Evolutionary conservation across 83 land plant genomes (phyloP).

Genomic region (Isoetes engelmannii): DNA sequence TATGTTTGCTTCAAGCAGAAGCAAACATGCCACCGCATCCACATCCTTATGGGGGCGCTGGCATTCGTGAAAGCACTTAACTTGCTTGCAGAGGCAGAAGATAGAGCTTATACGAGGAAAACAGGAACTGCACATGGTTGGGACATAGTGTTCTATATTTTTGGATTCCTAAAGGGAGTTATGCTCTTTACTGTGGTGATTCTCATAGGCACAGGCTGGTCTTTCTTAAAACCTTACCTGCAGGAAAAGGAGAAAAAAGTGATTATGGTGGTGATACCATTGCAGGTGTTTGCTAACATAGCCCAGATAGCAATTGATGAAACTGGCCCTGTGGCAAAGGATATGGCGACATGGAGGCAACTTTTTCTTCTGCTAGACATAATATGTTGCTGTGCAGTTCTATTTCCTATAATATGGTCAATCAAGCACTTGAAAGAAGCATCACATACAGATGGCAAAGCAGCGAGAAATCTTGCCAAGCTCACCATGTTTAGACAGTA

Average conservation of each 20-base stretch:
- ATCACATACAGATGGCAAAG: constrained; percentile 89
- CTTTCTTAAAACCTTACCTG: constrained; percentile 13
- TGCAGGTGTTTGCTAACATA: constrained; percentile 14
- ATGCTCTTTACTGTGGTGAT: constrained; percentile 18
- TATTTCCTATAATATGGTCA: constrained; percentile 95
- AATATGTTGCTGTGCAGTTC: constrained; percentile 80
- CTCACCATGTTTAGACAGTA: constrained; percentile 78
- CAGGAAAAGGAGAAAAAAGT: constrained; percentile 15
- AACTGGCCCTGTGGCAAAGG: constrained; percentile 53
- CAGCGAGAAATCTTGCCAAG: constrained; percentile 77
- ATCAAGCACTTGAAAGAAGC: constrained; percentile 72
- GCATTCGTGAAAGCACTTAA: constrained; percentile 48
- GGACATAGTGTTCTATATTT: constrained; percentile 6
- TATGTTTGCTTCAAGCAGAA: constrained; percentile 32
- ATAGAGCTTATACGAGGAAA: constrained; percentile 27
- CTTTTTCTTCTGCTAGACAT: constrained; percentile 69
- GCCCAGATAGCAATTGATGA: constrained; percentile 5
- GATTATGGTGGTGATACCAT: constrained; percentile 10
- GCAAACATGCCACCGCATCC: constrained; percentile 48
- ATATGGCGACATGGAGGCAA: constrained; percentile 84
- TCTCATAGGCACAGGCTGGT: constrained; percentile 14
- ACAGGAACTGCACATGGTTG: constrained; percentile 13
- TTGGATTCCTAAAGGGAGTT: constrained; percentile 9
- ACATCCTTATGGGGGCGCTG: constrained; percentile 51
- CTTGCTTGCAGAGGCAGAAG: constrained; percentile 53